phyloP scores from a whole-genome alignment of 257 asterid genomes.

The Penstemon davidsonii region DNA sequence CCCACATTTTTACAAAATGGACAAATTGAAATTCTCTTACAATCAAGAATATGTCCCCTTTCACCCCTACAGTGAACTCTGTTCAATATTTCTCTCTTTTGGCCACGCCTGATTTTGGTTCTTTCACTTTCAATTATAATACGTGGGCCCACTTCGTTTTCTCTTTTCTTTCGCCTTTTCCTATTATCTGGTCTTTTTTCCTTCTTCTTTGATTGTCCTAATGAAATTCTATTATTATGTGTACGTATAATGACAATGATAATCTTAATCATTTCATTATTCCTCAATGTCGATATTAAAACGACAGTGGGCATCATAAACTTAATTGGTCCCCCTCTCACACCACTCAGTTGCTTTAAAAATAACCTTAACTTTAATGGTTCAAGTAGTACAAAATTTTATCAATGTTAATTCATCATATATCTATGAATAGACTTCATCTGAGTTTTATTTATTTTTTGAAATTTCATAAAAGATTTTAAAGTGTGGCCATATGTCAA shows the following conservation, averaged over 20 bases:
- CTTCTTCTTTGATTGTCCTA: not conserved
- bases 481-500: too few species aligned
- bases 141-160: slow-evolving; percentile 14
- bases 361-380: too few species aligned
- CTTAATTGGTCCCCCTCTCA: too few species aligned
- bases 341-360: too few species aligned
- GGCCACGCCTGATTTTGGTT: slow-evolving; percentile 46
- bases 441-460: too few species aligned
- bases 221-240: slow-evolving; percentile 29
- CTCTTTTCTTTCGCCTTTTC: not conserved
- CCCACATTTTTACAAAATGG: slow-evolving; percentile 25
- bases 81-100: slow-evolving; percentile 32
- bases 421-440: too few species aligned
- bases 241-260: slow-evolving; percentile 31
- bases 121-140: slow-evolving; percentile 54
- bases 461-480: too few species aligned
- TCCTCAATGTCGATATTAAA: slow-evolving; percentile 17
- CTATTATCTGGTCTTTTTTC: not conserved
- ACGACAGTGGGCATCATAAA: not conserved
- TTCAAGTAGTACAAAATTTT: too few species aligned
- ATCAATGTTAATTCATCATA: too few species aligned
- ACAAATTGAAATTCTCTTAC: slow-evolving; percentile 32
- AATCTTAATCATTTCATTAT: slow-evolving; percentile 42
- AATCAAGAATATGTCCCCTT: slow-evolving; percentile 40
- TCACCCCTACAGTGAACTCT: slow-evolving; percentile 42